Evolutionary conservation across 176 grass and related monocot genomes (phyloP), one percentile per base, ranked within the genome.

Genomic region (Oryza rufipogon): DNA sequence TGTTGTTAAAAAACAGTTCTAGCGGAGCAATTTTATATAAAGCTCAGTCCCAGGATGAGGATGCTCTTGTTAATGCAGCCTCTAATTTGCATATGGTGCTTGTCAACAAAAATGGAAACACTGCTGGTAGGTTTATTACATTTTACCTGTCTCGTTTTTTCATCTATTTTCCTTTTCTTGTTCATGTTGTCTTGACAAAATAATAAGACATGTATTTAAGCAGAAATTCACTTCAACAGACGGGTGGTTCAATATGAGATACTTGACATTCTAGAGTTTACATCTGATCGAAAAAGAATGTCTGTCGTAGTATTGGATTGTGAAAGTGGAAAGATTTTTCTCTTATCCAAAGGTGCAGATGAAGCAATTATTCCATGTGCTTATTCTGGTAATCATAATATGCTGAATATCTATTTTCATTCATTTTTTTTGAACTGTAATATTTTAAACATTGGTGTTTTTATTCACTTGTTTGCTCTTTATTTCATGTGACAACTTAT

Each of bases 271-370:
- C 87, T 98, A 78, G 96, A 95, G 83, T 98, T 98, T 66, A 98
- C 96, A 86, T 98, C 96, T 90, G 96, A 98, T 81, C 87, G 96
- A 54, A 98, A 98, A 90, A 91, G 89, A 92, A 98, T 98, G 96
- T 98, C 93, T 71, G 74, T 95, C 56, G 87, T 98, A 6, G 74
- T 95, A 34, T 90, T 73, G 60, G 92, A 98, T 73, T 93, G 83
- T 86, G 85, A 98, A 33, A 91, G 78, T 92, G 93, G 91, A 61
- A 88, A 78, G 81, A 91, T 98, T 91, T 70, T 98, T 68, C 96
- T 98, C 12, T 90, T 98, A 79, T 93, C 91, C 49, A 98, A 98
- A 90, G 96, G 96, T 2, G 96, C 96, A 47, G 96, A 98, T 88
- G 96, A 98, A 74, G 64, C 91, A 30, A 80, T 93, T 84, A 83